Conservation (phyloP, 495 filamentous ascomycete species). For the Beverwykella pulmonaria region DNA sequence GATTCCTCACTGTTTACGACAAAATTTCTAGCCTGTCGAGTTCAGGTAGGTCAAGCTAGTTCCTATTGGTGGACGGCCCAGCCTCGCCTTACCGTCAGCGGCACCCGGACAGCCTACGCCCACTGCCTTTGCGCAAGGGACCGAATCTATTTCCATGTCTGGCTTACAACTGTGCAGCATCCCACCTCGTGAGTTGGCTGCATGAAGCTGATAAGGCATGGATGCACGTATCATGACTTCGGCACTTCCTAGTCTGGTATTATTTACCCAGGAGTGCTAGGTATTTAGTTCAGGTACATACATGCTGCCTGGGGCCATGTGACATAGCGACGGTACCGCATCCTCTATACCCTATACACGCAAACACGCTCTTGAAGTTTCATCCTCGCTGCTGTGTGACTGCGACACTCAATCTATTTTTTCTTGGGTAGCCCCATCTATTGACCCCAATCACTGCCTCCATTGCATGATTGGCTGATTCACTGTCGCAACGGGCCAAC, state of each 20-base stretch:
- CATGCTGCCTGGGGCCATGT: slow-evolving; percentile 2
- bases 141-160: not conserved
- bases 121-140: not conserved
- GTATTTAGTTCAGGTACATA: slow-evolving; percentile 3
- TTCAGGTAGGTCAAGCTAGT: no score
- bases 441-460: not conserved
- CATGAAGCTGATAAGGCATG: slow-evolving; percentile 2
- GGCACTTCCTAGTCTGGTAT: not conserved
- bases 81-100: slow-evolving; percentile 1
- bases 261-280: not conserved
- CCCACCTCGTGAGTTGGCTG: slow-evolving; percentile 2
- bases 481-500: slow-evolving; percentile 3
- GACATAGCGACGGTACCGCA: slow-evolving; percentile 1
- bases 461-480: slow-evolving; percentile 5
- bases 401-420: slow-evolving; percentile 6
- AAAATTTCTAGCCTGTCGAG: no score
- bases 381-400: not conserved
- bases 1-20: no score
- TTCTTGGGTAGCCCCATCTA: slow-evolving; percentile 5
- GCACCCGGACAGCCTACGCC: slow-evolving; percentile 1
- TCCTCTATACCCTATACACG: slow-evolving; percentile 1
- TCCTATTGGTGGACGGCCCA: not conserved
- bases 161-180: slow-evolving; percentile 1
- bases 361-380: slow-evolving; percentile 2
- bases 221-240: slow-evolving; percentile 7